Percentiles rank a stretch among this genome's conserved stretches.
Conservation (phyloP, 108 stramenopile species). For the Nannochloropsis oceanica region DNA sequence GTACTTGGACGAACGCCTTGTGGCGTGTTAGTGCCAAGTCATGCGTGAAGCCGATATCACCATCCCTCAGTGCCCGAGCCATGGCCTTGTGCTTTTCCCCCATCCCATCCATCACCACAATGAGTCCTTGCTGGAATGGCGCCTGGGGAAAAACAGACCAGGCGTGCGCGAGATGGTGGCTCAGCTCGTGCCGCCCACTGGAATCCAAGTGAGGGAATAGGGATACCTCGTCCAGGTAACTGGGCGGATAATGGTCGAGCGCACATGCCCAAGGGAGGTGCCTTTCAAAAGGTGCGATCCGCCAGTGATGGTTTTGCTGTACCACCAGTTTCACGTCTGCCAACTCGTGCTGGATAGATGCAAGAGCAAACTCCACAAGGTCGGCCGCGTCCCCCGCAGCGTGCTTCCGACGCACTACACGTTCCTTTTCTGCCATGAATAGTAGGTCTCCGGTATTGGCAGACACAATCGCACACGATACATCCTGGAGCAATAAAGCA, state of each 20-base stretch:
- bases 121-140: constrained; percentile 33
- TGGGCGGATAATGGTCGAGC: not conserved
- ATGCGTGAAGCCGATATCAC: constrained; percentile 41
- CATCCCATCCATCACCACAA: constrained; percentile 86
- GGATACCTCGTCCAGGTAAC: not conserved
- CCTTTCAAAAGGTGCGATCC: constrained; percentile 54
- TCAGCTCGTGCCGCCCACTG: constrained; percentile 42
- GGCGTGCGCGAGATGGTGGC: constrained; percentile 84
- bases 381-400: constrained; percentile 58
- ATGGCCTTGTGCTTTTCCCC: constrained; percentile 71
- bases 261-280: not conserved
- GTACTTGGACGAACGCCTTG: constrained; percentile 45
- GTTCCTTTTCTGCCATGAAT: constrained; percentile 68
- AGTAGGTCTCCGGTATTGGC: constrained; percentile 53
- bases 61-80: constrained; percentile 24
- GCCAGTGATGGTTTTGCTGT: constrained; percentile 76
- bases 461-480: constrained; percentile 60
- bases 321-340: constrained; percentile 55
- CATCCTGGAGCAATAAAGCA: constrained; percentile 46
- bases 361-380: constrained; percentile 57
- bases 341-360: constrained; percentile 48
- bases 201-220: not conserved
- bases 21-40: constrained; percentile 50
- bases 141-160: constrained; percentile 24
- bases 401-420: constrained; percentile 56